phyloP scores from a whole-genome alignment of 1,284 basidiomycete genomes.

The Spongispora temasekensis region DNA sequence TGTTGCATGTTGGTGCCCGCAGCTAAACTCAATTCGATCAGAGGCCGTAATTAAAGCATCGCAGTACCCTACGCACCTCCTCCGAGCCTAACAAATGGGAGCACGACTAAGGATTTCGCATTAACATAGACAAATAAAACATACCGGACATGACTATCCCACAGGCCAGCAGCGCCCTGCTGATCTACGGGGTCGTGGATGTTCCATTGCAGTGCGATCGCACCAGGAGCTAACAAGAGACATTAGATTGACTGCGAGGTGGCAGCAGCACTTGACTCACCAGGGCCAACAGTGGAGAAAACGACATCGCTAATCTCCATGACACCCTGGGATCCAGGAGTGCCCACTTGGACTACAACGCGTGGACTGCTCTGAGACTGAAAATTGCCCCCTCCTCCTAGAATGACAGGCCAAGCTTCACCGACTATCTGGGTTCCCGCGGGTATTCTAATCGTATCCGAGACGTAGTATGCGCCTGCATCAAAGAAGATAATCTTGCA shows the following conservation, averaged over 20 bases:
- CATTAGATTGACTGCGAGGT: background rate
- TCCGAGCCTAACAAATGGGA: background rate
- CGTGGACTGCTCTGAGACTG: constrained; percentile 43
- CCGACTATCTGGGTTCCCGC: constrained; percentile 54
- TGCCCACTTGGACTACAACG: constrained; percentile 46
- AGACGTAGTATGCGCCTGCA: constrained; percentile 52
- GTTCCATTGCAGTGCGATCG: constrained; percentile 62
- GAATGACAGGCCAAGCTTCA: constrained; percentile 56
- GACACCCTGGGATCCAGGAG: constrained; percentile 40
- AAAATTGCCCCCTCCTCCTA: constrained; percentile 50
- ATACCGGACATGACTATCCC: constrained; percentile 51
- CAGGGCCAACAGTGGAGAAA: constrained; percentile 46
- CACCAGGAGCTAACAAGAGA: constrained; percentile 45
- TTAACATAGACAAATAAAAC: background rate
- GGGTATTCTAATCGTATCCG: constrained; percentile 55
- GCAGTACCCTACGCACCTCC: background rate
- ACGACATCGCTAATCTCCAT: constrained; percentile 52
- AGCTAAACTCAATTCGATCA: background rate
- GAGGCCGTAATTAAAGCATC: too few species aligned
- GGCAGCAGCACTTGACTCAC: constrained; percentile 31
- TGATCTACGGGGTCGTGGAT: constrained; percentile 47
- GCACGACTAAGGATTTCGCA: background rate
- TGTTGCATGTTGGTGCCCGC: background rate
- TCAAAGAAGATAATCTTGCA: constrained; percentile 60
- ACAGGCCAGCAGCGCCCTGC: constrained; percentile 56